A percentile compares a stretch with the other conserved stretches of the same genome.
Evolutionary conservation across 2,329 filamentous ascomycete species (phyloP).

Genomic region (Colletotrichum zoysiae): DNA sequence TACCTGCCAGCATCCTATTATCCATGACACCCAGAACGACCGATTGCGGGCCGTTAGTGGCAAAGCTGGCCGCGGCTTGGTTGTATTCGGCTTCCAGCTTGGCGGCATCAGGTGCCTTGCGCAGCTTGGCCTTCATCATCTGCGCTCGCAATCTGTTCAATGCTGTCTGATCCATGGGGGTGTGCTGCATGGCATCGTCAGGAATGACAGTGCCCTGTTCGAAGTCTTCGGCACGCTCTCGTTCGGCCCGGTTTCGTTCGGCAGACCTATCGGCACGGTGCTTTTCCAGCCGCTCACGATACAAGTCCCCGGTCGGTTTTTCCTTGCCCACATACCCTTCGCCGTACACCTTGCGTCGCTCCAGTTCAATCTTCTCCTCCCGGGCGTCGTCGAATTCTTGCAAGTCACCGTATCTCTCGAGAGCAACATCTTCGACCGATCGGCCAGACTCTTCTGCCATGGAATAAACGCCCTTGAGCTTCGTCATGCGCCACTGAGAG

Average conservation of each 20-base stretch:
- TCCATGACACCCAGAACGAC: slow-evolving; percentile 91
- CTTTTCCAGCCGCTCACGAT: slow-evolving; percentile 78
- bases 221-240: slow-evolving; percentile 45
- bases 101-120: slow-evolving; percentile 78
- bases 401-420: slow-evolving; percentile 84
- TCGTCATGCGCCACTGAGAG: slow-evolving; percentile 96
- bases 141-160: slow-evolving; percentile 93
- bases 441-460: slow-evolving; percentile 79
- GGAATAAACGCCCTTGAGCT: slow-evolving; percentile 86
- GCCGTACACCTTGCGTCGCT: slow-evolving; percentile 85
- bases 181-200: slow-evolving; percentile 63
- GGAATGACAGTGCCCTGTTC: slow-evolving; percentile 70
- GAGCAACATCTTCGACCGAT: slow-evolving; percentile 83
- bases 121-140: slow-evolving; percentile 95
- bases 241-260: slow-evolving; percentile 15
- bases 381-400: slow-evolving; percentile 91
- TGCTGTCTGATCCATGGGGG: slow-evolving; percentile 78
- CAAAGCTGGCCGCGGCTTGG: slow-evolving; percentile 73
- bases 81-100: slow-evolving; percentile 89
- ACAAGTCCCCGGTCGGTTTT: slow-evolving; percentile 89
- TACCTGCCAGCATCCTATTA: slow-evolving; percentile 86
- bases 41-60: slow-evolving; percentile 70
- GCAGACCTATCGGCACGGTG: slow-evolving; percentile 55
- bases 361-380: slow-evolving; percentile 93
- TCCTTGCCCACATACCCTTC: slow-evolving; percentile 86